Base-by-base conservation (phyloP, 495 filamentous ascomycete genomes). In the Penicillium tannophilum region DNA sequence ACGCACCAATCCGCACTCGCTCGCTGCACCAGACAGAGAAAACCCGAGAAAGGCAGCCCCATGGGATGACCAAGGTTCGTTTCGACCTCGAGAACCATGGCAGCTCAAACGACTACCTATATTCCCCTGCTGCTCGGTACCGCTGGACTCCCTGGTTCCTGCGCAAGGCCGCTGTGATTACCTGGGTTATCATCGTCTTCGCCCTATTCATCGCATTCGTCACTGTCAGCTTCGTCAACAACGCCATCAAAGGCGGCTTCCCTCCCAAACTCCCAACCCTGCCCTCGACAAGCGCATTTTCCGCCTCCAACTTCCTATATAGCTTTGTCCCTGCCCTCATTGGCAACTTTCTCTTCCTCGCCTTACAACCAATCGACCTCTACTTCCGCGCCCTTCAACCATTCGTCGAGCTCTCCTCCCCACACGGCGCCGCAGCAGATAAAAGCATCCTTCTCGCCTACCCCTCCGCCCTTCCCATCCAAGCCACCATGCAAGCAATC, bases 261-360 rank as follows among this genome's bases (percentile, higher is more conserved):
- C 72, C 79, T 14, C 91, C 92, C 12, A 72, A 76, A 23, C 72
- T 96, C 2, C 74, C 76, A 6, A 84, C 89, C 0, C 76, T 79
- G 1, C 86, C 90, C 7, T 81, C 79, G 12, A 63, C 73, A 0
- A 76, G 75, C 35, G 90, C 88, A 35, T 97, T 93, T 68, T 94
- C 90, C 6, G 75, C 90, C 2, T 90, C 92, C 47, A 89, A 95
- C 72, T 96, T 97, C 76, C 73, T 95, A 51, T 96, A 90, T 78
- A 87, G 85, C 69, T 94, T 97, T 69, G 61, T 97, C 52, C 92
- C 92, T 0, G 85, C 87, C 1, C 56, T 92, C 2, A 78, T 95
- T 16, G 92, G 89, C 20, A 88, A 89, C 63, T 55, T 91, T 26
- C 71, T 92, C 24, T 92, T 90, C 73, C 87, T 96, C 45, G 75